Base-by-base conservation (phyloP, 2,329 filamentous ascomycete genomes). In the Rachicladosporium sp. region DNA sequence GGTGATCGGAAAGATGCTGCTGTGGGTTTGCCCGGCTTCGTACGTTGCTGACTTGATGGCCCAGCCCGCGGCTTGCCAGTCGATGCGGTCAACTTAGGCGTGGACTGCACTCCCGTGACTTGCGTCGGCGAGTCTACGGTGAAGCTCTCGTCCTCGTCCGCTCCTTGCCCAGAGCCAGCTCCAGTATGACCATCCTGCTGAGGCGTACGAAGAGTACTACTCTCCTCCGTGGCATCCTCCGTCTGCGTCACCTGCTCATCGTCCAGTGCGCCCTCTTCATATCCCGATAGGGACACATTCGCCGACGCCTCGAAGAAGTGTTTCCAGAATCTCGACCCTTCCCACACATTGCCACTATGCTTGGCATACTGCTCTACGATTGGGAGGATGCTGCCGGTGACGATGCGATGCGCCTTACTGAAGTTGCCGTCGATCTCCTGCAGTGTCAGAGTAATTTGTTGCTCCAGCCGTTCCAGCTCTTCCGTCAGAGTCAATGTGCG, bases 371-470 rank as follows among this genome's bases (percentile, higher is more conserved):
- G 82, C 59, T 96, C 89, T 12, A 98, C 87, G 1, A 95, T 74
- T 1, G 91, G 91, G 3, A 98, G 66, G 40, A 98, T 95, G 57
- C 80, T 93, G 1, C 82, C 81, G 1, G 91, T 96, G 31, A 98
- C 89, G 43, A 98, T 96, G 46, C 87, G 80, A 62, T 98, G 91
- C 23, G 91, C 88, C 56, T 85, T 86, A 66, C 85, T 95, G 61
- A 98, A 98, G 65, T 98, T 98, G 63, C 86, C 83, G 60, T 98
- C 91, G 66, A 98, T 98, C 69, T 98, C 91, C 79, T 96, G 91
- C 13, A 98, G 70, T 0, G 89, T 96, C 31, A 96, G 70, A 0
- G 91, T 98, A 52, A 98, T 96, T 13, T 86, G 93, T 60, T 98
- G 91, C 61, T 98, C 91, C 3, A 98, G 69, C 61, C 82, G 88